Conservation (phyloP, 1,284 basidiomycete genomes). For the Pseudozyma hubeiensis region DNA sequence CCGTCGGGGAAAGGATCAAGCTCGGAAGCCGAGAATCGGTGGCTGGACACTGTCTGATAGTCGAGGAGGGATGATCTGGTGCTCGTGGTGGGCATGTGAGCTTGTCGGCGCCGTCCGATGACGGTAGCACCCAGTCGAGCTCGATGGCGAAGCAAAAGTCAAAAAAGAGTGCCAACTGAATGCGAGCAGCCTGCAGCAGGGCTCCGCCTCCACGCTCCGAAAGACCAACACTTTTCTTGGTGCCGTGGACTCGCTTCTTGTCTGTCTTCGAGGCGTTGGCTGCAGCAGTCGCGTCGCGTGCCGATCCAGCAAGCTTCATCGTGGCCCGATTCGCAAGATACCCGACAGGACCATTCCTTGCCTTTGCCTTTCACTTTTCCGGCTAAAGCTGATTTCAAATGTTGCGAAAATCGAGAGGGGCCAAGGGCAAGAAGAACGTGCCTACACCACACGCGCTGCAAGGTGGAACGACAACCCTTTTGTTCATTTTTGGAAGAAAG, state of each 20-base stretch:
- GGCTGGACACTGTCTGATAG: no score
- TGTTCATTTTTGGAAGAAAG: conserved; percentile 13
- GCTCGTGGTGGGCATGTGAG: conserved; percentile 1
- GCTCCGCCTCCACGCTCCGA: neutral
- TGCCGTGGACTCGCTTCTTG: no score
- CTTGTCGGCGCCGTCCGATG: conserved; percentile 7
- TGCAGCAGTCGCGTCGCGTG: conserved; percentile 27
- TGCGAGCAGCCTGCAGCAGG: neutral
- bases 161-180: neutral
- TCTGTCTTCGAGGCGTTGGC: no score
- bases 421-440: conserved; percentile 2
- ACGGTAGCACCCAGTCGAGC: conserved; percentile 7
- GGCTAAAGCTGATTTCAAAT: conserved; percentile 18
- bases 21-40: no score
- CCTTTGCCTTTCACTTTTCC: neutral
- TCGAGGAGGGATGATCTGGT: no score
- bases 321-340: neutral
- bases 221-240: conserved; percentile 31
- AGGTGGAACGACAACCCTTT: neutral
- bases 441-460: neutral
- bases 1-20: no score
- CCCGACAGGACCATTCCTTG: no score
- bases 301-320: conserved; percentile 4
- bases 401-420: conserved; percentile 7
- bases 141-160: neutral